Base-by-base conservation (phyloP, 805 yeast species). In the Blastobotrys peoriensis region DNA sequence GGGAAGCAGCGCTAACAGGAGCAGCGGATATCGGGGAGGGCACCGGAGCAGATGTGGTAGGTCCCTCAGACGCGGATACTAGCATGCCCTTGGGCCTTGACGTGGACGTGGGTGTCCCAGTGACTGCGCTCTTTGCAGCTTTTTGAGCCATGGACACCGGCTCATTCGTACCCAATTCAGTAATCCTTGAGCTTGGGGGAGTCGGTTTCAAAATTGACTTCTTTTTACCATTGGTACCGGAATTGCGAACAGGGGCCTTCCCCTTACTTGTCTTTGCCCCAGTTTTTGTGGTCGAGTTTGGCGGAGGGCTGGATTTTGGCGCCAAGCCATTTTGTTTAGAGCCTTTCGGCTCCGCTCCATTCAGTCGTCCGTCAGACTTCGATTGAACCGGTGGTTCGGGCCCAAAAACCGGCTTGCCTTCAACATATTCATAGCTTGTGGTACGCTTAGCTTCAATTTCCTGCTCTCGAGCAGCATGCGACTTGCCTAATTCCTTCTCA, bases 401-500 rank as follows among this genome's bases (percentile, higher is more conserved):
- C 10, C 49, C 48, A 41, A 16, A 42, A 4, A 27, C 38, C 17
- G 5, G 9, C 38, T 43, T 22, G 15, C 19, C 19, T 20, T 5
- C 36, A 18, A 15, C 35, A 15, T 41, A 6, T 9, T 5, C 17
- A 16, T 13, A 16, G 33, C 28, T 18, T 33, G 38, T 22, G n/a
- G 19, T 4, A 18, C 9, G 27, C 10, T 38, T 22, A 16, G 13
- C 41, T 28, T 36, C 37, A 19, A 40, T 47, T 22, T 30, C 41
- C 20, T 46, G 30, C 48, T 30, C 36, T 50, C 37, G 9, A 21
- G 19, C 5, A 51, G 30, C 9, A 43, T 36, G 18, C 42, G 39
- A 5, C 10, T 22, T 38, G 6, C 47, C 36, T 4, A 51, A 40
- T 28, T 45, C 57, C 35, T 58, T 51, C 20, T 55, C 50, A 5